Percentiles rank a stretch among this genome's conserved stretches.
Conservation (phyloP, 768 basidiomycete genomes). For the Leccinum subtestaceum region DNA sequence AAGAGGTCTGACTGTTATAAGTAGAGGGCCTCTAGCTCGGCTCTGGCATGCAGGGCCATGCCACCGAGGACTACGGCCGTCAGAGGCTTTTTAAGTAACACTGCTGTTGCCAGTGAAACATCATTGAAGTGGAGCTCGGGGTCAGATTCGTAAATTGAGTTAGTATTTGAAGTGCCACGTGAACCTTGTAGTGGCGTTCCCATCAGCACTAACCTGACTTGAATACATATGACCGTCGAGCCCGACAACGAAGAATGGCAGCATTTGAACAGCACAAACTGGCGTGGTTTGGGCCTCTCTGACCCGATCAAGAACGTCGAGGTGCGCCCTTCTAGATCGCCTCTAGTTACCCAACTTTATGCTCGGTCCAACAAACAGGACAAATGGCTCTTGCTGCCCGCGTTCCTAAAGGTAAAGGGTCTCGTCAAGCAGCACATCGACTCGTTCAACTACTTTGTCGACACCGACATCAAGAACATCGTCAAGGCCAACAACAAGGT, state of each 20-base stretch:
- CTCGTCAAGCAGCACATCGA: slow-evolving; percentile 99
- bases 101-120: no score
- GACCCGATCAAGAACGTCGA: slow-evolving; percentile 90
- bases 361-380: slow-evolving; percentile 58
- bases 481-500: slow-evolving; percentile 91
- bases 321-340: slow-evolving; percentile 45
- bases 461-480: slow-evolving; percentile 96
- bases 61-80: no score
- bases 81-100: no score
- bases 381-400: slow-evolving; percentile 97
- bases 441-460: slow-evolving; percentile 98
- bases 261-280: slow-evolving; percentile 50
- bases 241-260: slow-evolving; percentile 55
- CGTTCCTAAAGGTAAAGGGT: slow-evolving; percentile 96
- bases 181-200: no score
- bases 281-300: slow-evolving; percentile 77
- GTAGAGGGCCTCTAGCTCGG: no score
- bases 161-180: no score
- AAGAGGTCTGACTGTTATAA: no score
- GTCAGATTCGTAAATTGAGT: no score
- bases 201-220: no score
- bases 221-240: slow-evolving; percentile 8
- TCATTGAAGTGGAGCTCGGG: no score
- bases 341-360: slow-evolving; percentile 3
- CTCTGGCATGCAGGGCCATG: no score